Conservation (phyloP, 1,139 yeast genomes). For the Debaryomyces psychrophilus region DNA sequence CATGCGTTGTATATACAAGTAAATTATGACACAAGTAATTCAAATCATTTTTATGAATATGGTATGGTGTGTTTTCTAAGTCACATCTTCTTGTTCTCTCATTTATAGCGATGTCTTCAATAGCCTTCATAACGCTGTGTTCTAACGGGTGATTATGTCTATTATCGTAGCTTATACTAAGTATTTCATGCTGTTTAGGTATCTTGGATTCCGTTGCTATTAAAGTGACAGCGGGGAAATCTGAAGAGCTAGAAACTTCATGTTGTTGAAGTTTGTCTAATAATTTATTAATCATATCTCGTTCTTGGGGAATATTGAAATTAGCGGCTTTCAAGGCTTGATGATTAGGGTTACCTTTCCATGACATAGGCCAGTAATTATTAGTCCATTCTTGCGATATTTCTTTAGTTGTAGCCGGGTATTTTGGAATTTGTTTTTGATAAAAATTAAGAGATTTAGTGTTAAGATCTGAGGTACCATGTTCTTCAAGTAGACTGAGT, state of each 20-base stretch:
- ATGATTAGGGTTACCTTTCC: conserved; percentile 91
- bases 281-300: conserved; percentile 36
- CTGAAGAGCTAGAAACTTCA: background rate
- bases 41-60: conserved; percentile 13
- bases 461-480: conserved; percentile 15
- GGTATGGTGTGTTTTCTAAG: conserved; percentile 14
- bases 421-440: conserved; percentile 26
- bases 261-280: conserved; percentile 15
- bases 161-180: conserved; percentile 26
- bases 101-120: conserved; percentile 57
- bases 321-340: conserved; percentile 61
- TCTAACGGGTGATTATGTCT: conserved; percentile 49
- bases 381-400: conserved; percentile 64
- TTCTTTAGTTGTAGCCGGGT: conserved; percentile 62
- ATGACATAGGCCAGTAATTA: conserved; percentile 80
- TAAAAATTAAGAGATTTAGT: conserved; percentile 16
- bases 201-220: conserved; percentile 24
- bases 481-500: conserved; percentile 17
- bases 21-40: conserved; percentile 74
- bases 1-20: conserved; percentile 87
- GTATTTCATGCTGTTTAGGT: conserved; percentile 18
- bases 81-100: conserved; percentile 42
- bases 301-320: conserved; percentile 51
- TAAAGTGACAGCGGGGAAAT: conserved; percentile 23
- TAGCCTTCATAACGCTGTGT: conserved; percentile 78